These are phyloP conservation scores for Tuber borchii DNA, from an alignment of 495 filamentous ascomycete species.

Conservation along the genomic window DNA sequence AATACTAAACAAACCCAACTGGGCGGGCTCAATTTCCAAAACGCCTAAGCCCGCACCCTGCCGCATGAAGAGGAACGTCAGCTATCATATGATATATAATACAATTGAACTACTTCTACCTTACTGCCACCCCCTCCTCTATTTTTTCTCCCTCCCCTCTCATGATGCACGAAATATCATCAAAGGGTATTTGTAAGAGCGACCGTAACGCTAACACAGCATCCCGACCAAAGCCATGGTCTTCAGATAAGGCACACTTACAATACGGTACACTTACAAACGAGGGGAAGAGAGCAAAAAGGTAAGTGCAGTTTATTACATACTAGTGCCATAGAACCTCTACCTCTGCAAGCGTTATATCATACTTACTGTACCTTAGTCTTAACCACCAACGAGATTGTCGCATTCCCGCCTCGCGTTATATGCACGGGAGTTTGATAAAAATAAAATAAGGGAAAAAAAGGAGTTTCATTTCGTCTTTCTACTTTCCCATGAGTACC, in stretches of 20 bases:
- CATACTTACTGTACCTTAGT: neutral
- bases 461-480: neutral
- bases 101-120: neutral
- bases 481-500: neutral
- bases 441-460: neutral
- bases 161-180: neutral
- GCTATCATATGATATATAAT: neutral
- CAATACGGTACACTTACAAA: constrained; percentile 2
- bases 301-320: neutral
- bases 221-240: neutral
- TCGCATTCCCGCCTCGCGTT: neutral
- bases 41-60: neutral
- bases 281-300: neutral
- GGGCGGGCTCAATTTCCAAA: neutral
- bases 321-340: neutral
- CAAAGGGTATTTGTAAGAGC: neutral
- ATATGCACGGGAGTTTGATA: neutral
- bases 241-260: neutral
- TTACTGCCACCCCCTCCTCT: neutral
- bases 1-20: neutral
- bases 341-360: neutral
- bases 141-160: neutral
- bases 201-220: neutral
- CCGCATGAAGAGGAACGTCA: neutral
- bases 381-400: neutral